A percentile compares a stretch with the other conserved stretches of the same genome.
phyloP scores from a whole-genome alignment of 768 basidiomycete species.

The Nidula microcarpa region DNA sequence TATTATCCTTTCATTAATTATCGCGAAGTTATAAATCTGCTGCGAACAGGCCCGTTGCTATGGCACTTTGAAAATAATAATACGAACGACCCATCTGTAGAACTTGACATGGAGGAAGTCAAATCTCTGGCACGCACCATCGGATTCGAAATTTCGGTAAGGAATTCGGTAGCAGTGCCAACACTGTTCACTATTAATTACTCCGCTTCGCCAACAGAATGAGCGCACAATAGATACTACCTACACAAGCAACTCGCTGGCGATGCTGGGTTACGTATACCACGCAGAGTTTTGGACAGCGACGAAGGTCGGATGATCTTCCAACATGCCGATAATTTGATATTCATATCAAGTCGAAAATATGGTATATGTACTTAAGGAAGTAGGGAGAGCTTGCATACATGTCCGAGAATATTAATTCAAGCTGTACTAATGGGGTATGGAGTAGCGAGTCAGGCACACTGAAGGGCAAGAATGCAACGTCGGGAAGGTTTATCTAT shows the following conservation, averaged over 20 bases:
- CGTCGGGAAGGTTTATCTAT: no score
- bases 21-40: neutral
- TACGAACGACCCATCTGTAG: constrained; percentile 77
- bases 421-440: no score
- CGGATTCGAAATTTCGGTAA: constrained; percentile 80
- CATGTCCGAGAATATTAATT: no score
- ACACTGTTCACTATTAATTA: neutral
- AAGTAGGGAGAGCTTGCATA: no score
- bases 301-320: constrained; percentile 21
- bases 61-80: constrained; percentile 97
- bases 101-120: constrained; percentile 87
- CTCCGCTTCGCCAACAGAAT: constrained; percentile 44
- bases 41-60: constrained; percentile 69
- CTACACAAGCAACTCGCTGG: constrained; percentile 79
- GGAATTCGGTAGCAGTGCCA: constrained; percentile 17
- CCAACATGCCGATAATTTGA: neutral
- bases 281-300: constrained; percentile 85
- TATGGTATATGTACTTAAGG: no score
- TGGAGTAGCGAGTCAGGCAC: no score
- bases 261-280: constrained; percentile 85
- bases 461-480: no score
- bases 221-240: constrained; percentile 79
- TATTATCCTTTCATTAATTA: neutral
- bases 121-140: constrained; percentile 68
- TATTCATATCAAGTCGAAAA: no score